A percentile compares a stretch with the other conserved stretches of the same genome.
phyloP scores from a whole-genome alignment of 1,284 basidiomycete species.

The Schizophyllum commune region DNA sequence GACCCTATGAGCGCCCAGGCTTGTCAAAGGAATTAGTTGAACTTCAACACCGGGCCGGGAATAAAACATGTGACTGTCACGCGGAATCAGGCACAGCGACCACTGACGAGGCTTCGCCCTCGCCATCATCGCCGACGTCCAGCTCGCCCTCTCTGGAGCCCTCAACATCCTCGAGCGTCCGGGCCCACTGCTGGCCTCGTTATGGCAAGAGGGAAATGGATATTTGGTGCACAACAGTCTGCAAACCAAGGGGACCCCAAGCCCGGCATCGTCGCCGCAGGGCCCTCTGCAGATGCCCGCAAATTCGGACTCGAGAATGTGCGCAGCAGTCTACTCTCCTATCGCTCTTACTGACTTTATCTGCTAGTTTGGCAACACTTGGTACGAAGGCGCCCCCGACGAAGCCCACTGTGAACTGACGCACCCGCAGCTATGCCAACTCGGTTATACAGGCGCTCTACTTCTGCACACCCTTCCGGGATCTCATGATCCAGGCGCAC shows the following conservation, averaged over 20 bases:
- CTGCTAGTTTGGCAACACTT: slow-evolving; percentile 26
- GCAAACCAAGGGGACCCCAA: slow-evolving; percentile 21
- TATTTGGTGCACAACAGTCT: slow-evolving; percentile 4
- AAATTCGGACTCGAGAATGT: slow-evolving; percentile 93
- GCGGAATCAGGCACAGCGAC: too few relatives aligned
- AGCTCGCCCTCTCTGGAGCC: slow-evolving; percentile 17
- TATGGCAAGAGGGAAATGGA: slow-evolving; percentile 11
- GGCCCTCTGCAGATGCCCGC: slow-evolving; percentile 56
- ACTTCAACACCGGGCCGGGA: too few relatives aligned
- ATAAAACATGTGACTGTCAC: too few relatives aligned
- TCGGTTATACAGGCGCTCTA: slow-evolving; percentile 96
- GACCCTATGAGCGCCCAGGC: too few relatives aligned
- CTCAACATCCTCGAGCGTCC: slow-evolving; percentile 12
- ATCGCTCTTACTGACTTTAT: slow-evolving; percentile 1
- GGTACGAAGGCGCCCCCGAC: slow-evolving; percentile 6
- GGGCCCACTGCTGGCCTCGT: too few relatives aligned
- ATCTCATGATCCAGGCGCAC: slow-evolving; percentile 36
- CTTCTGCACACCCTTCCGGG: slow-evolving; percentile 42
- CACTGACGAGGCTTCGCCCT: too few relatives aligned
- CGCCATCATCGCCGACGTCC: too few relatives aligned
- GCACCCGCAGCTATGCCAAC: slow-evolving; percentile 78
- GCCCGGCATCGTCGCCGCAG: slow-evolving; percentile 23
- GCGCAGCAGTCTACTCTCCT: slow-evolving; percentile 25
- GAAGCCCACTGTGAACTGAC: slow-evolving; percentile 5
- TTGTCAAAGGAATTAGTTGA: too few relatives aligned